Evolutionary conservation across 225 moss, liverwort and hornwort species (phyloP).

Genomic region (Marchantia polymorpha): DNA sequence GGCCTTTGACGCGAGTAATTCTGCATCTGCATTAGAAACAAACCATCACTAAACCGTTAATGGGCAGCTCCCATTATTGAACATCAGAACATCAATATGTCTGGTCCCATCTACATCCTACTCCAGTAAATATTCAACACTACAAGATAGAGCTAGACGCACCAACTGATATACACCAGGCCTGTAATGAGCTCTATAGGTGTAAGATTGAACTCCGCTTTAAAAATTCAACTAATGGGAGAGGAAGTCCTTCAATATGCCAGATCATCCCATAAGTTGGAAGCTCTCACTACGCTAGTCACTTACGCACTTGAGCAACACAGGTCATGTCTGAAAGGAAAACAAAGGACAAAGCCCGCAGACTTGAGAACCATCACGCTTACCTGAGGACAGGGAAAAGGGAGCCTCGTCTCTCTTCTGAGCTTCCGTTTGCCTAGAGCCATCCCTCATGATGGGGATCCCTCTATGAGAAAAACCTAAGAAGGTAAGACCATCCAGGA

Average conservation of each 20-base stretch:
- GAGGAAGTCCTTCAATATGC: no score
- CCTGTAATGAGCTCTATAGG: no score
- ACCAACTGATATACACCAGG: no score
- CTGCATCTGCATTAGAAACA: conserved; percentile 49
- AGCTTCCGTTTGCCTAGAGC: background rate
- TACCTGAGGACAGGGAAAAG: conserved; percentile 39
- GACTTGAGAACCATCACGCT: background rate
- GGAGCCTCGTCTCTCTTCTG: conserved; percentile 18
- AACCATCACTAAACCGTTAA: background rate
- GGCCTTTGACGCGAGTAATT: conserved; percentile 51
- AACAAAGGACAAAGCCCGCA: background rate
- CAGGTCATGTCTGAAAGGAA: no score
- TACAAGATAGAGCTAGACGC: no score
- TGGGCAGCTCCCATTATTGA: background rate
- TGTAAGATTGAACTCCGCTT: no score
- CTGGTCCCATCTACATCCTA: background rate
- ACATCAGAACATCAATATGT: no score
- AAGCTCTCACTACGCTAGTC: background rate
- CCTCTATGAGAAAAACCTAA: conserved; percentile 31
- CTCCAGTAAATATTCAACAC: background rate
- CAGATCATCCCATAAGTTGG: no score
- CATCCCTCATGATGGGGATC: conserved; percentile 19
- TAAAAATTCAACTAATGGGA: no score
- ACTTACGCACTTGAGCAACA: background rate
- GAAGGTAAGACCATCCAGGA: conserved; percentile 32